Conservation (phyloP, 192 early-diverging fungal species). For the Umbelopsis vinacea region DNA sequence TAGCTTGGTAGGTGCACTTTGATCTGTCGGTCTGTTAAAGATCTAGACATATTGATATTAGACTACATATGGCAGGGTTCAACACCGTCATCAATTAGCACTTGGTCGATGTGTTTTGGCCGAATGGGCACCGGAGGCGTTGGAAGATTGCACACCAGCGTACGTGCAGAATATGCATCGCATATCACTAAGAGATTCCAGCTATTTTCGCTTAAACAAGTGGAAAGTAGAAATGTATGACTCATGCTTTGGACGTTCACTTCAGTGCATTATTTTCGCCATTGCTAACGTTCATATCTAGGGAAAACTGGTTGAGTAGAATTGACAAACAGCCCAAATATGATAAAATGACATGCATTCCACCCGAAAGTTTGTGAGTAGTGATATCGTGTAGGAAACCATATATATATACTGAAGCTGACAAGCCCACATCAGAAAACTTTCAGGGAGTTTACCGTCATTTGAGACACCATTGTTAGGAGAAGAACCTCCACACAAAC, state of each 20-base stretch:
- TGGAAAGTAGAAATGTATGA: slow-evolving; percentile 7
- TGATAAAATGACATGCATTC: not conserved
- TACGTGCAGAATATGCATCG: not conserved
- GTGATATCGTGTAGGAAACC: too few relatives aligned
- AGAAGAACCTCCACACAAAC: not conserved
- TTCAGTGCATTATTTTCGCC: not conserved
- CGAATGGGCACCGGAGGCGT: not conserved
- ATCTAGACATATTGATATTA: too few relatives aligned
- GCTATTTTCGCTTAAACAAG: not conserved
- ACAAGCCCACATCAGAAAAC: not conserved
- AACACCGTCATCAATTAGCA: slow-evolving; percentile 6
- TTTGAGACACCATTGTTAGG: not conserved
- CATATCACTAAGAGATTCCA: not conserved
- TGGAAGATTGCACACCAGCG: not conserved
- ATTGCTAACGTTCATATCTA: not conserved
- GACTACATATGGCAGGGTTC: not conserved
- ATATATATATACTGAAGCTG: too few relatives aligned
- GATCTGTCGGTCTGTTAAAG: not conserved
- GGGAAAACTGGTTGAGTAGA: not conserved
- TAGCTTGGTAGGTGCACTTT: not conserved
- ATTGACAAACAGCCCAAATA: not conserved
- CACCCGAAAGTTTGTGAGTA: not conserved
- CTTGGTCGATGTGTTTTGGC: not conserved
- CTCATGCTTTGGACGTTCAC: too few relatives aligned
- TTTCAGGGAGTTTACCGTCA: not conserved